phyloP scores from a whole-genome alignment of 148 eudicot genomes.

The Cornus suecica region DNA sequence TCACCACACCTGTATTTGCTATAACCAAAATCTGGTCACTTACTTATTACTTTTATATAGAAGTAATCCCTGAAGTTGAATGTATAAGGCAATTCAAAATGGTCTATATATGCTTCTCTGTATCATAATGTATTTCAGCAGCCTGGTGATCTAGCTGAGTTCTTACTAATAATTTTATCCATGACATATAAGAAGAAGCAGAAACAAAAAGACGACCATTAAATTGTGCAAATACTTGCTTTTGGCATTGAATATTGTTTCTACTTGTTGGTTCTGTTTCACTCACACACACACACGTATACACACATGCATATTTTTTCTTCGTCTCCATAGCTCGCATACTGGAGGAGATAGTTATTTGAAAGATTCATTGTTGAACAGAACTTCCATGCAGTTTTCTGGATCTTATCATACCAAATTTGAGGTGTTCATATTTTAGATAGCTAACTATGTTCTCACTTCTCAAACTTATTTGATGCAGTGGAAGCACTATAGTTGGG shows the following conservation, averaged over 20 bases:
- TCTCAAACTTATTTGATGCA: constrained; percentile 31
- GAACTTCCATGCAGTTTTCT: background rate
- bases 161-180: background rate
- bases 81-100: too few relatives aligned
- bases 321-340: background rate
- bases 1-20: too few relatives aligned
- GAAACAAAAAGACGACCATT: background rate
- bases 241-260: background rate
- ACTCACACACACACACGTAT: background rate
- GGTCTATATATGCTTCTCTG: too few relatives aligned
- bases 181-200: background rate
- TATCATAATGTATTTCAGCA: too few relatives aligned
- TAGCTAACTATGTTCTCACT: background rate
- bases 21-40: background rate
- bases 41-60: background rate
- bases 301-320: too few relatives aligned
- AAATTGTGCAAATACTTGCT: background rate
- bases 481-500: constrained; percentile 97
- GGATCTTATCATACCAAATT: background rate
- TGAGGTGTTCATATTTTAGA: background rate
- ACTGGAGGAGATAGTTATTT: background rate
- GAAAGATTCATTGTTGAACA: background rate
- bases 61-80: too few relatives aligned
- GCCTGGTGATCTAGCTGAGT: too few relatives aligned
- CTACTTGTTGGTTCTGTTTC: background rate